Evolutionary conservation across 2,329 filamentous ascomycete species (phyloP).

Genomic region (Ceratocystis cubensis): DNA sequence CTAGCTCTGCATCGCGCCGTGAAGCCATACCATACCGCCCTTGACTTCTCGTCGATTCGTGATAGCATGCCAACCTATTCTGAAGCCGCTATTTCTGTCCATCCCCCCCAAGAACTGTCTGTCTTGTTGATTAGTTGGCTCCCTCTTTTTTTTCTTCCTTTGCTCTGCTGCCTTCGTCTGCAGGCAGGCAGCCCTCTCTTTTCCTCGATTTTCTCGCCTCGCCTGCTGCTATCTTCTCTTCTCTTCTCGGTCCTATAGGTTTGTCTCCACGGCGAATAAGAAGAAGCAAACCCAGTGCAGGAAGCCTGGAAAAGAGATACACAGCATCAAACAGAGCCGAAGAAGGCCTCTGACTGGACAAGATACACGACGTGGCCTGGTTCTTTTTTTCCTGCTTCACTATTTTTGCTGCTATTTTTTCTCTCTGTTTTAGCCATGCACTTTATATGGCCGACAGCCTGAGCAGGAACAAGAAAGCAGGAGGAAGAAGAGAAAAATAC

Average conservation of each 20-base stretch:
- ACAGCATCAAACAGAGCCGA: neutral
- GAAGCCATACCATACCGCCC: too few relatives aligned
- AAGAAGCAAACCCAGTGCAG: neutral
- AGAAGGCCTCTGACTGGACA: neutral
- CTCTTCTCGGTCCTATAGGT: too few relatives aligned
- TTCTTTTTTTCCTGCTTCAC: neutral
- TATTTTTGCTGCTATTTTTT: too few relatives aligned
- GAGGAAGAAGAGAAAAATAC: neutral
- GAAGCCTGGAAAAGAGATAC: neutral
- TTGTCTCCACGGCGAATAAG: neutral
- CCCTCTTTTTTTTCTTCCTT: neutral
- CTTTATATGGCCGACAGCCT: neutral
- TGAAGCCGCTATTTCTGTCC: too few relatives aligned
- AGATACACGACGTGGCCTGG: neutral
- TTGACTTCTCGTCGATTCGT: too few relatives aligned
- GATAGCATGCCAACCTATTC: too few relatives aligned
- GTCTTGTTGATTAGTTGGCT: neutral
- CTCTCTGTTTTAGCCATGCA: neutral
- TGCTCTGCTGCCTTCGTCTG: neutral
- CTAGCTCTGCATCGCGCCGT: too few relatives aligned
- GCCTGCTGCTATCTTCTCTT: too few relatives aligned
- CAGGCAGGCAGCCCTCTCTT: neutral
- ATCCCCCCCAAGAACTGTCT: neutral
- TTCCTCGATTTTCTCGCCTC: neutral
- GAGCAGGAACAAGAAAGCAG: neutral